Percentiles rank a stretch among this genome's conserved stretches.
phyloP scores from a whole-genome alignment of 2,329 filamentous ascomycete genomes.

The Colletotrichum sp. region DNA sequence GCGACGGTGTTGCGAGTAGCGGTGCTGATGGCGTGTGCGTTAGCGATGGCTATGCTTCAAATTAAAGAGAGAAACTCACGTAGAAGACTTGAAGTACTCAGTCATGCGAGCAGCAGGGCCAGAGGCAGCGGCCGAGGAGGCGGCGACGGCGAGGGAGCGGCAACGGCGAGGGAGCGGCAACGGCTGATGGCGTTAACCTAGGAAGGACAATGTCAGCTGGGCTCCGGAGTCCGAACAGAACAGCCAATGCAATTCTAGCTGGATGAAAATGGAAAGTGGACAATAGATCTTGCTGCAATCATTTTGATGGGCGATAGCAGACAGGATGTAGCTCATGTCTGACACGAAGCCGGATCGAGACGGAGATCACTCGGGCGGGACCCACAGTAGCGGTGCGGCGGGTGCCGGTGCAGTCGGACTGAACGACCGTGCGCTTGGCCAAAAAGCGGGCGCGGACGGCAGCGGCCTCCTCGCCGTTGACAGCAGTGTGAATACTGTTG shows the following conservation, averaged over 20 bases:
- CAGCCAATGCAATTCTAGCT: neutral
- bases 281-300: neutral
- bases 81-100: conserved; percentile 69
- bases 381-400: conserved; percentile 44
- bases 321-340: neutral
- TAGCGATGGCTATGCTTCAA: too few relatives aligned
- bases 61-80: too few relatives aligned
- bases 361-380: neutral
- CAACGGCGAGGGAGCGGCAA: conserved; percentile 60
- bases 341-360: neutral
- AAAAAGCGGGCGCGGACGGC: conserved; percentile 50
- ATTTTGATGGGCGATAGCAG: neutral
- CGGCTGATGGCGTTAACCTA: conserved; percentile 54
- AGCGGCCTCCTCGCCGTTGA: conserved; percentile 62
- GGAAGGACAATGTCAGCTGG: neutral
- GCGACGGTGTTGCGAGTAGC: conserved; percentile 54
- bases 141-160: conserved; percentile 54
- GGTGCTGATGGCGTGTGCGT: neutral
- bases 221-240: neutral
- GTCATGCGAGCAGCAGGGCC: conserved; percentile 54
- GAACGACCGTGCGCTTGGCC: conserved; percentile 54
- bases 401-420: conserved; percentile 59
- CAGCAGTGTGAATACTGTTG: conserved; percentile 61
- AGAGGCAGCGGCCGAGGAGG: conserved; percentile 55
- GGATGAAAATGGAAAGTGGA: neutral